These are phyloP conservation scores for Leccinum disarticulatum DNA, from an alignment of 768 basidiomycete genomes.

Conservation along the genomic window DNA sequence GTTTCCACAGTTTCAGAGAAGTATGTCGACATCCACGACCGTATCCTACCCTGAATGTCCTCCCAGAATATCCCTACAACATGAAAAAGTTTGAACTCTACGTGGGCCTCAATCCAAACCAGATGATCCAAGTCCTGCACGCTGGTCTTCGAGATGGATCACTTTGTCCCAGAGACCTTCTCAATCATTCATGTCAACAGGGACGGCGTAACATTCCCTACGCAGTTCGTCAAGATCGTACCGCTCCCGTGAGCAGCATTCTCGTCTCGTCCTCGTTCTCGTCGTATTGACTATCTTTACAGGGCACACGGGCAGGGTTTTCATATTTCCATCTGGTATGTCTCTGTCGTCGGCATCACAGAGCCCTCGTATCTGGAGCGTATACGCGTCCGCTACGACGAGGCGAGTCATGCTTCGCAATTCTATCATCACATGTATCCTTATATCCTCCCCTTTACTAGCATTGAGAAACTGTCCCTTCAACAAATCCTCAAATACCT, in stretches of 20 bases:
- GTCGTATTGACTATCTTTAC: neutral
- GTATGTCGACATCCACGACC: conserved; percentile 12
- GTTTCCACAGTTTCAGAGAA: conserved; percentile 24
- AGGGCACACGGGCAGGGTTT: conserved; percentile 74
- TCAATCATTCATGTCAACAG: conserved; percentile 53
- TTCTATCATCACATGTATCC: neutral
- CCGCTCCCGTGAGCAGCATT: conserved; percentile 65
- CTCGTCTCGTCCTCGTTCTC: neutral
- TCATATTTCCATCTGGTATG: conserved; percentile 79
- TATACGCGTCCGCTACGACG: conserved; percentile 53
- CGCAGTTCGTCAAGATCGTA: conserved; percentile 70
- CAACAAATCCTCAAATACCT: conserved; percentile 55
- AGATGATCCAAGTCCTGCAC: conserved; percentile 67
- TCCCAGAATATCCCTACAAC: conserved; percentile 75
- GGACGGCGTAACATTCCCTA: conserved; percentile 58
- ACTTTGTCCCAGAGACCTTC: conserved; percentile 59
- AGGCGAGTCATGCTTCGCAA: conserved; percentile 44
- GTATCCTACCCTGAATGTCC: neutral
- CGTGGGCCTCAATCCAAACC: conserved; percentile 63
- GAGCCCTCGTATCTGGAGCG: conserved; percentile 58
- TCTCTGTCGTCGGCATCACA: conserved; percentile 59
- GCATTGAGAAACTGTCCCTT: conserved; percentile 65
- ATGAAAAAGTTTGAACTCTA: conserved; percentile 81
- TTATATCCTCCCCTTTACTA: conserved; percentile 23
- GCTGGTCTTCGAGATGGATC: conserved; percentile 58